These are phyloP conservation scores for Elongisporangium anandrum DNA, from an alignment of 352 stramenopile species.

Conservation along the genomic window DNA sequence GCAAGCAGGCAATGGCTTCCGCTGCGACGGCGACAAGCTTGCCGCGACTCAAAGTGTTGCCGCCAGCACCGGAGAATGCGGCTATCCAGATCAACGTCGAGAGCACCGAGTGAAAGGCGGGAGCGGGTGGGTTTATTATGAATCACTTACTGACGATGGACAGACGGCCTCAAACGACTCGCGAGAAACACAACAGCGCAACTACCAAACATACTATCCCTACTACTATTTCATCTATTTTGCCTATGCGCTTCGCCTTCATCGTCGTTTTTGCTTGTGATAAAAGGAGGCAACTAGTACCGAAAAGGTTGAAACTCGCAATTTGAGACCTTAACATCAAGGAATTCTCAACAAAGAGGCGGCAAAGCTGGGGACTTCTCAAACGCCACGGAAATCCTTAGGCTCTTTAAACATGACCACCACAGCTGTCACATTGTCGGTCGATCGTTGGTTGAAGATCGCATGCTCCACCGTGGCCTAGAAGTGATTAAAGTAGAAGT, in stretches of 20 bases:
- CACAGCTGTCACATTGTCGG: slow-evolving; percentile 82
- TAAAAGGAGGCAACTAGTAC: neutral
- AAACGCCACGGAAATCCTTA: slow-evolving; percentile 24
- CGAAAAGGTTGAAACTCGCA: neutral
- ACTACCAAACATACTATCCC: neutral
- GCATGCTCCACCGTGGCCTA: slow-evolving; percentile 75
- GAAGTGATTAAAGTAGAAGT: slow-evolving; percentile 1
- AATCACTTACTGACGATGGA: neutral
- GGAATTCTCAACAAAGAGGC: neutral
- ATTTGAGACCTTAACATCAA: neutral
- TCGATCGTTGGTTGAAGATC: slow-evolving; percentile 81
- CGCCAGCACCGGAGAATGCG: neutral
- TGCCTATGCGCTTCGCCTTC: neutral
- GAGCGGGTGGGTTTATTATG: neutral
- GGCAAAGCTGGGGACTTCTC: neutral
- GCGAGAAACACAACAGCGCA: neutral
- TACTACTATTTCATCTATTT: slow-evolving; percentile 2
- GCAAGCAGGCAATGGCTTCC: neutral
- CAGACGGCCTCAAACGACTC: neutral
- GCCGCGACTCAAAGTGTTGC: neutral
- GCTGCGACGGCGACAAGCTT: neutral
- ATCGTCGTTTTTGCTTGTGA: neutral
- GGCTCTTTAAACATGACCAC: slow-evolving; percentile 82
- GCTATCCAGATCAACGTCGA: neutral
- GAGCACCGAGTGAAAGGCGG: neutral